A percentile compares a stretch with the other conserved stretches of the same genome.
Evolutionary conservation across 2,329 filamentous ascomycete genomes (phyloP).

Genomic region (Ramichloridium luteum): DNA sequence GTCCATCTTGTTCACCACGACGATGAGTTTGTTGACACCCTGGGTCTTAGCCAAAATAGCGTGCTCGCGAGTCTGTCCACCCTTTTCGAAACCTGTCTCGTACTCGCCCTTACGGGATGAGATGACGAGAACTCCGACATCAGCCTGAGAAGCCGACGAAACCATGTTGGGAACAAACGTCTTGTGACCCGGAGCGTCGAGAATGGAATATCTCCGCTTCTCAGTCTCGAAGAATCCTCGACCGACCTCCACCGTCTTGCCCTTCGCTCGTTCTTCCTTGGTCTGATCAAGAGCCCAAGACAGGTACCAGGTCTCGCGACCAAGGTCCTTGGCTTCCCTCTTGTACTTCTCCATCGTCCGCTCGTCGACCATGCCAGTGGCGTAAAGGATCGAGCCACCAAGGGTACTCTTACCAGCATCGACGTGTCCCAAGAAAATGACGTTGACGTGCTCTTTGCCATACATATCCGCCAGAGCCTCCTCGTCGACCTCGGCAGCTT

Average conservation of each 20-base stretch:
- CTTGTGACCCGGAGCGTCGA: slow-evolving; percentile 95
- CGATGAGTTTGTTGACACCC: slow-evolving; percentile 90
- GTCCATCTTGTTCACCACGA: slow-evolving; percentile 99
- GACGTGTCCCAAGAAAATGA: slow-evolving; percentile 96
- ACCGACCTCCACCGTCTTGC: slow-evolving; percentile 96
- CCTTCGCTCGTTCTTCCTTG: slow-evolving; percentile 90
- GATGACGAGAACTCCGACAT: slow-evolving; percentile 91
- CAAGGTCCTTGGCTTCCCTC: slow-evolving; percentile 87
- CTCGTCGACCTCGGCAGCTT: slow-evolving; percentile 66
- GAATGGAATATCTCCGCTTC: slow-evolving; percentile 87
- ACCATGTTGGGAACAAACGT: slow-evolving; percentile 98
- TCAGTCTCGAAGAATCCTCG: slow-evolving; percentile 95
- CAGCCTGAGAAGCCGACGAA: slow-evolving; percentile 61
- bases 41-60: slow-evolving; percentile 97
- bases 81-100: slow-evolving; percentile 94
- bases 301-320: slow-evolving; percentile 95
- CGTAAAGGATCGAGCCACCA: slow-evolving; percentile 83
- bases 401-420: slow-evolving; percentile 97
- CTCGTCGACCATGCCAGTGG: slow-evolving; percentile 98
- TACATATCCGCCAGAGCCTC: slow-evolving; percentile 87
- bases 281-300: slow-evolving; percentile 97
- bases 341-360: slow-evolving; percentile 98
- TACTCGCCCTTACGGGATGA: slow-evolving; percentile 96
- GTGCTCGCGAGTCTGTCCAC: slow-evolving; percentile 93
- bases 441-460: slow-evolving; percentile 86